Conservation (phyloP, 352 stramenopile genomes). For the Phytophthora tubulina region DNA sequence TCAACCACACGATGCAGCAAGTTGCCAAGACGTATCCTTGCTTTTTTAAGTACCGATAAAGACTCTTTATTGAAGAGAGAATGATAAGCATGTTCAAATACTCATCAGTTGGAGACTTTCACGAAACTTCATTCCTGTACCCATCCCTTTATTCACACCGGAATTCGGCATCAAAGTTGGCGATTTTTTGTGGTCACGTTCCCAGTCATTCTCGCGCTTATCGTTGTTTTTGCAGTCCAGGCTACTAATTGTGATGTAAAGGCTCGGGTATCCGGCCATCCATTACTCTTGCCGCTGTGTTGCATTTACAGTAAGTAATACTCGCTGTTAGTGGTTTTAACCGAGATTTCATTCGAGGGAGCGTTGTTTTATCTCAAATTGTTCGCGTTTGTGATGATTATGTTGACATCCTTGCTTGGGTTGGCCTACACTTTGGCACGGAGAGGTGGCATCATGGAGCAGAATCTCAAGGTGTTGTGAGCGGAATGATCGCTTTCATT, state of each 20-base stretch:
- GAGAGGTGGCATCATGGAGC: background rate
- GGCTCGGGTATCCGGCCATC: conserved; percentile 32
- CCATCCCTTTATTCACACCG: conserved; percentile 38
- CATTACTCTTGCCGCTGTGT: conserved; percentile 43
- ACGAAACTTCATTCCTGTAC: conserved; percentile 30
- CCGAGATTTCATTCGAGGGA: conserved; percentile 54
- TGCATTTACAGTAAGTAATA: conserved; percentile 52
- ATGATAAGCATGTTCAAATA: too few species aligned
- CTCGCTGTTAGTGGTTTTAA: conserved; percentile 43
- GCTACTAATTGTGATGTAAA: conserved; percentile 21
- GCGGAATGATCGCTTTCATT: conserved; percentile 38
- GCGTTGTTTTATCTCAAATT: conserved; percentile 61
- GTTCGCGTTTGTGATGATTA: conserved; percentile 44
- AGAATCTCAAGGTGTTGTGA: conserved; percentile 10
- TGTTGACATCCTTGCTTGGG: conserved; percentile 44
- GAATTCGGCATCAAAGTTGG: conserved; percentile 44
- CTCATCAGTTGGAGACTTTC: conserved; percentile 41
- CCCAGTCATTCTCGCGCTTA: conserved; percentile 17
- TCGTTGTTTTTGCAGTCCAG: conserved; percentile 22
- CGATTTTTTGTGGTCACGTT: conserved; percentile 43
- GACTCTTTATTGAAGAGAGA: too few species aligned
- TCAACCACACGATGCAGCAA: too few species aligned
- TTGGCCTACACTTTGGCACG: conserved; percentile 41
- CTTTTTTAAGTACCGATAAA: too few species aligned
- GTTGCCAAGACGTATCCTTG: too few species aligned